phyloP scores from a whole-genome alignment of 2,329 filamentous ascomycete genomes.

The Coniochaeta sp. region DNA sequence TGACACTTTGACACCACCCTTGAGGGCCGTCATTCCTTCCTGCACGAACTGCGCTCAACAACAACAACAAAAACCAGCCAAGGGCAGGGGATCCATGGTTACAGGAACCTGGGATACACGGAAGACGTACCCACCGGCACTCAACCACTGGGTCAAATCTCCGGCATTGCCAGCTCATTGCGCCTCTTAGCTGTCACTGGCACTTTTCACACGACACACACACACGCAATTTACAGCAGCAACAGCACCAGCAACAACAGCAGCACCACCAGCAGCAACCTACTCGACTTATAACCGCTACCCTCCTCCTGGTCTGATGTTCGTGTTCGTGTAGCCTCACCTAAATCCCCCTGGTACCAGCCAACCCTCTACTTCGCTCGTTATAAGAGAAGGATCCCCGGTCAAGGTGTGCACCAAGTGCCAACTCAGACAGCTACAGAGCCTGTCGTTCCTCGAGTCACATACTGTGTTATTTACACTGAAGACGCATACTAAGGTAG shows the following conservation, averaged over 20 bases:
- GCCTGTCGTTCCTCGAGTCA: not conserved
- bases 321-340: not conserved
- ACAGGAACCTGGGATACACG: not conserved
- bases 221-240: not conserved
- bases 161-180: conserved; percentile 1
- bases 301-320: not conserved
- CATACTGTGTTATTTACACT: not conserved
- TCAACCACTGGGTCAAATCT: not conserved
- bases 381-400: not conserved
- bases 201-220: not conserved
- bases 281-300: not conserved
- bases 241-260: not conserved
- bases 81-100: not conserved
- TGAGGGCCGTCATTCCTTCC: not conserved
- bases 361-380: not conserved
- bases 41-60: not conserved
- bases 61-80: not conserved
- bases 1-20: no score
- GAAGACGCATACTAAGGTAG: not conserved
- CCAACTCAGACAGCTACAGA: not conserved
- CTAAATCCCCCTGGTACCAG: not conserved
- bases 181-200: not conserved
- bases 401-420: not conserved
- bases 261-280: not conserved
- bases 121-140: not conserved